Evolutionary conservation across 1,284 basidiomycete genomes (phyloP).

Genomic region (Austropuccinia psidii): DNA sequence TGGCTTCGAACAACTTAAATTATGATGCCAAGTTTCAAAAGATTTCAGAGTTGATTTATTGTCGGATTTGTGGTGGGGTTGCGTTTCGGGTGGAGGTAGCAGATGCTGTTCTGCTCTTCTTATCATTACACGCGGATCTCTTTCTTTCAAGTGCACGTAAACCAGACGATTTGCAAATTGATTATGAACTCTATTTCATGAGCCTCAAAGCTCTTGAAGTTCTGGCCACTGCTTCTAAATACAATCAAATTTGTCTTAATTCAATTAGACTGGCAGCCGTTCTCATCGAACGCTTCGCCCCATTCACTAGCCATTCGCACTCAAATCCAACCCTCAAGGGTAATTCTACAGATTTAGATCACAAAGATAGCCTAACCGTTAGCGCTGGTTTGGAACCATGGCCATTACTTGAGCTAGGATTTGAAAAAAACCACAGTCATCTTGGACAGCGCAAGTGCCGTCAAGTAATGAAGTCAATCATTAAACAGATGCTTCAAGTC

Average conservation of each 20-base stretch:
- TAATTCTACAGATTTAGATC: neutral
- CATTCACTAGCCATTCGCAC: neutral
- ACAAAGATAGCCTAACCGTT: neutral
- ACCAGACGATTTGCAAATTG: neutral
- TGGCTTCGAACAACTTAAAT: neutral
- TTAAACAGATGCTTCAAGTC: constrained; percentile 13
- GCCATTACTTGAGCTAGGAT: no score
- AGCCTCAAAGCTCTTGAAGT: constrained; percentile 31
- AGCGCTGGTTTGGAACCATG: constrained; percentile 34
- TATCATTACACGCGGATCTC: constrained; percentile 28
- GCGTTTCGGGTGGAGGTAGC: constrained; percentile 29
- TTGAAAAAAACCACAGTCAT: neutral
- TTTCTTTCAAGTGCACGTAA: neutral
- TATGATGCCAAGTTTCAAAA: constrained; percentile 6
- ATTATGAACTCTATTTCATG: constrained; percentile 27
- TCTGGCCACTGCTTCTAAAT: constrained; percentile 17
- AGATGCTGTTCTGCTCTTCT: constrained; percentile 24
- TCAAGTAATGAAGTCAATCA: constrained; percentile 17
- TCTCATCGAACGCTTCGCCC: constrained; percentile 16
- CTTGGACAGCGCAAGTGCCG: constrained; percentile 15
- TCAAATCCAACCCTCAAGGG: neutral
- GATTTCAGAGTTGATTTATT: constrained; percentile 9
- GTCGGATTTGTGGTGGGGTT: constrained; percentile 8
- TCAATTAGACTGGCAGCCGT: constrained; percentile 21
- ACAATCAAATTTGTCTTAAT: constrained; percentile 34